phyloP scores from a whole-genome alignment of 495 filamentous ascomycete genomes.

The Neurospora pannonica region DNA sequence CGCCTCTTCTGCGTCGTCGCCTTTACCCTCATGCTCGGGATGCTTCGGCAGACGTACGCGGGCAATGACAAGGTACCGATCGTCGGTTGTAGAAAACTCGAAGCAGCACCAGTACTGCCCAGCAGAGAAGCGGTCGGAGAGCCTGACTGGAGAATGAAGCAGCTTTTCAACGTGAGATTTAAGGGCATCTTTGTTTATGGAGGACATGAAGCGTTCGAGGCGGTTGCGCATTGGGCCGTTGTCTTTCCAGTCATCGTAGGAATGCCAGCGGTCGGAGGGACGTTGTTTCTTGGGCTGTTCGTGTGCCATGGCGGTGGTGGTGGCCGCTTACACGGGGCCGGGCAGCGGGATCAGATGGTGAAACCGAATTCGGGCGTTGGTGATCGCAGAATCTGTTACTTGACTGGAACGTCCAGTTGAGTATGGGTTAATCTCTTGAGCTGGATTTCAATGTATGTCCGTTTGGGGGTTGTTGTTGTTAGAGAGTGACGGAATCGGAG shows the following conservation, averaged over 20 bases:
- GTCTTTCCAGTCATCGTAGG: slow-evolving; percentile 18
- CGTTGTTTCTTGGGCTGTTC: neutral
- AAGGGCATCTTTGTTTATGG: slow-evolving; percentile 15
- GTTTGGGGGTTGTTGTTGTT: neutral
- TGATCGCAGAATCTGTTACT: neutral
- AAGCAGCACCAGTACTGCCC: slow-evolving; percentile 25
- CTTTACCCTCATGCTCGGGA: slow-evolving; percentile 10
- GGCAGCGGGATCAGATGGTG: neutral
- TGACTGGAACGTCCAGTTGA: neutral
- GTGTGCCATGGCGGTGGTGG: neutral
- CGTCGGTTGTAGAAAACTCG: slow-evolving; percentile 14
- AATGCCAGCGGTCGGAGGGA: slow-evolving; percentile 20
- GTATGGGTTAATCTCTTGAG: neutral
- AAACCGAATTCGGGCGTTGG: neutral
- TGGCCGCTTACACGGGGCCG: neutral
- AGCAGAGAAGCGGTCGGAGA: slow-evolving; percentile 24
- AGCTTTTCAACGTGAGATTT: slow-evolving; percentile 11
- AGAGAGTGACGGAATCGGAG: neutral
- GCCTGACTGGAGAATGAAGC: slow-evolving; percentile 8
- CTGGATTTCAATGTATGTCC: neutral
- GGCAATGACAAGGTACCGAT: slow-evolving; percentile 11
- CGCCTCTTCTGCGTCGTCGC: neutral
- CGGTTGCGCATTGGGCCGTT: slow-evolving; percentile 20
- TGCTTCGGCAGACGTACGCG: slow-evolving; percentile 17
- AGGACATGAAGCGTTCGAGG: slow-evolving; percentile 11